A percentile compares a stretch with the other conserved stretches of the same genome.
phyloP scores from a whole-genome alignment of 2,329 filamentous ascomycete genomes.

The Zasmidium cellare region DNA sequence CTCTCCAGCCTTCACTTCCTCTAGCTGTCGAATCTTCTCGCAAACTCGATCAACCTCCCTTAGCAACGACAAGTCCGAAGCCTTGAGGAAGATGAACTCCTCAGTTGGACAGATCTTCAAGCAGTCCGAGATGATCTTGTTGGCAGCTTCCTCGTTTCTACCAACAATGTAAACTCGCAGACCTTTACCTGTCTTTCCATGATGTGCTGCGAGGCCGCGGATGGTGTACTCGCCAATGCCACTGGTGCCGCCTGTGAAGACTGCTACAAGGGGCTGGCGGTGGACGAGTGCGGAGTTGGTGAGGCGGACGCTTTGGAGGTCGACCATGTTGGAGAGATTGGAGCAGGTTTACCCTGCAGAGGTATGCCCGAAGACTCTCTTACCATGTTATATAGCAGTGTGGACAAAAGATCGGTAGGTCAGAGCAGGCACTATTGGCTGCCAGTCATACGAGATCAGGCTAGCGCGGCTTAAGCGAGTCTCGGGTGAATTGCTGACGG shows the following conservation, averaged over 20 bases:
- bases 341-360: too few species aligned
- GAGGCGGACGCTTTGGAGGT: neutral
- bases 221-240: conserved; percentile 26
- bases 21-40: conserved; percentile 25
- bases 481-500: too few species aligned
- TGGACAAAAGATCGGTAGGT: too few species aligned
- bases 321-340: neutral
- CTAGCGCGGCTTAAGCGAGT: too few species aligned
- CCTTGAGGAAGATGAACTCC: conserved; percentile 31
- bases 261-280: conserved; percentile 6
- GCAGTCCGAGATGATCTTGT: conserved; percentile 15
- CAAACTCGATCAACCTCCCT: conserved; percentile 37
- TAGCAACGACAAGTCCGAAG: conserved; percentile 38
- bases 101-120: conserved; percentile 25
- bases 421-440: too few species aligned
- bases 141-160: conserved; percentile 15
- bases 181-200: conserved; percentile 12
- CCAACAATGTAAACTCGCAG: conserved; percentile 24
- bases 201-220: conserved; percentile 11
- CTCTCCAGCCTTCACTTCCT: conserved; percentile 18
- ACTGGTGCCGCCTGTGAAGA: conserved; percentile 23
- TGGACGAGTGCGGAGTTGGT: neutral
- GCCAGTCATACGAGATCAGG: too few species aligned
- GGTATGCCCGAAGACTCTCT: too few species aligned
- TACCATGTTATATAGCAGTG: too few species aligned